A percentile compares a stretch with the other conserved stretches of the same genome.
Conservation (phyloP, 148 eudicot species). For the Vaccinium corymbosum region DNA sequence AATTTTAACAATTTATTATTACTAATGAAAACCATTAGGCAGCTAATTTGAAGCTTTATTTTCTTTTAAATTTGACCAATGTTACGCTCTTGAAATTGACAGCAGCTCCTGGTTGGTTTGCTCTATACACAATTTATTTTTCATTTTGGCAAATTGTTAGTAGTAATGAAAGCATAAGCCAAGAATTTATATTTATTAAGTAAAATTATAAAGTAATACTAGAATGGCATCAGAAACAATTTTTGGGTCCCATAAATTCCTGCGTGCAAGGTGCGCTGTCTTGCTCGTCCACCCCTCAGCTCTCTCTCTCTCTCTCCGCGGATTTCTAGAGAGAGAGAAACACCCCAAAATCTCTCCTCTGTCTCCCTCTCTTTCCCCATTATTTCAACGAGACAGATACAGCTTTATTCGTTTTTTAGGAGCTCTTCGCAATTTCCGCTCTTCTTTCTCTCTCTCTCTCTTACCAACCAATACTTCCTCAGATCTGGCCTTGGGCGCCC, state of each 20-base stretch:
- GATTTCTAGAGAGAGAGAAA: background rate
- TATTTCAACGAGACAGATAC: background rate
- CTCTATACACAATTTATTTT: background rate
- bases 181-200: too few relatives aligned
- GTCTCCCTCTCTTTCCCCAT: background rate
- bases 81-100: background rate
- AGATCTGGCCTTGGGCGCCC: slow-evolving; percentile 9
- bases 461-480: background rate
- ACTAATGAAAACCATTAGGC: background rate
- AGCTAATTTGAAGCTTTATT: too few relatives aligned
- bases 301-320: slow-evolving; percentile 17
- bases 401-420: background rate
- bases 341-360: background rate
- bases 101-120: background rate
- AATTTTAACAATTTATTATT: too few relatives aligned
- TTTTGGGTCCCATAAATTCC: slow-evolving; percentile 15
- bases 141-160: background rate
- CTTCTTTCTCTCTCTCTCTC: slow-evolving; percentile 4
- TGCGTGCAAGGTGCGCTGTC: slow-evolving; percentile 46
- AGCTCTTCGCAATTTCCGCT: slow-evolving; percentile 10
- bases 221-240: background rate
- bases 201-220: background rate
- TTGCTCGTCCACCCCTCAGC: slow-evolving; percentile 10
- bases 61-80: too few relatives aligned
- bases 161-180: too few relatives aligned